Base-by-base conservation (phyloP, 495 filamentous ascomycete species). In the Daldinia caldariorum region DNA sequence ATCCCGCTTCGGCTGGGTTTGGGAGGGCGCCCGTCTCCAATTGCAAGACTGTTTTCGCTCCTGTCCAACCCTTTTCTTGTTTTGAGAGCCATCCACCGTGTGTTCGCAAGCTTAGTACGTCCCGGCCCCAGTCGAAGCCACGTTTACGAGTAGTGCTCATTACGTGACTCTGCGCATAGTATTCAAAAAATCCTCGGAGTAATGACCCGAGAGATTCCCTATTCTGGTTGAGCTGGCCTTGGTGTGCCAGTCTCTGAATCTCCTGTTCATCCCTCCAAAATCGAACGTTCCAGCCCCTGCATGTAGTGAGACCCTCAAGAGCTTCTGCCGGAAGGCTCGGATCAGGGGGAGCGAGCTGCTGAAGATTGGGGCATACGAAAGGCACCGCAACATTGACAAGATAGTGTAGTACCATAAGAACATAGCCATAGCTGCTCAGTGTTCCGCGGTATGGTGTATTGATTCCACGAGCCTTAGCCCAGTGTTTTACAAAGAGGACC, bases 321-420 rank as follows among this genome's bases (percentile, higher is more conserved):
- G 83, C 78, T 22, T 79, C 74, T 0, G 80, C 76, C 7, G 78
- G 69, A 9, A 83, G 70, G 61, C 79, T 70, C 4, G 79, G 76
- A 34, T 77, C 77, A 6, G 79, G 77, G n/a, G 79, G 80, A n/a
- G 81, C 80, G 9, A 86, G 75, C 6, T 81, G 72, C 76, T 95
- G 92, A 8, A 96, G 83, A 74, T 96, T 96, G 0, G 89, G 91
- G 47, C 89, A 84, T n/a, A 96, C 88, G 39, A 92, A 90, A 4
- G 93, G 92, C 37, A 85, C 78, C 13, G 86, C 90, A 58, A 95
- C 74, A 71, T 96, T 94, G 66, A 92, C 83, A 34, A 96, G 88
- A 70, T 93, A 95, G 75, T 96, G 92, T n/a, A 96, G 80, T n/a
- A 92, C 89, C 91, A 96, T 94, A 6, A 96, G 82, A n/a, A 93